A percentile compares a stretch with the other conserved stretches of the same genome.
Evolutionary conservation across 2,329 filamentous ascomycete species (phyloP).

Genomic region (Fusarium sp.): DNA sequence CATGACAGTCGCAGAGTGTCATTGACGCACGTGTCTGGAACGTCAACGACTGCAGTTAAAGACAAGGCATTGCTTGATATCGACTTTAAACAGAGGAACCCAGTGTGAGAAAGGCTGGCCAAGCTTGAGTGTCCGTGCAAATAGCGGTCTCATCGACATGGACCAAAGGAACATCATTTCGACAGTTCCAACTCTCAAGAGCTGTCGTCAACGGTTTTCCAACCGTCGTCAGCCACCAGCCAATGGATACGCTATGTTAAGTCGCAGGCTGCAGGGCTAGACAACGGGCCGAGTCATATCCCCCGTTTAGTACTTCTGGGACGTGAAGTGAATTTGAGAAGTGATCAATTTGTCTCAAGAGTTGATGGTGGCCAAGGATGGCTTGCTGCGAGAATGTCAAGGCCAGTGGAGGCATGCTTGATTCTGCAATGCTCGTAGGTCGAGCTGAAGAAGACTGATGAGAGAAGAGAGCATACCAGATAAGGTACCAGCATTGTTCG

Average conservation of each 20-base stretch:
- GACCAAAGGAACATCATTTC: not conserved
- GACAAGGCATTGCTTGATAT: slow-evolving; percentile 4
- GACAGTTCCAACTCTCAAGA: not conserved
- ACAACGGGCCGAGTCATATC: slow-evolving; percentile 10
- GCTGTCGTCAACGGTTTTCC: not conserved
- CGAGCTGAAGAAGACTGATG: not conserved
- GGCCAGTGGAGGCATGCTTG: not conserved
- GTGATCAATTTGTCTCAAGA: slow-evolving; percentile 1
- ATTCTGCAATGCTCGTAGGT: slow-evolving; percentile 11
- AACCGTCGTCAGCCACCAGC: slow-evolving; percentile 7
- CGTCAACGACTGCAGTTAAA: slow-evolving; percentile 1
- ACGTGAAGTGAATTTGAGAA: not conserved
- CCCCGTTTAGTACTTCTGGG: not conserved
- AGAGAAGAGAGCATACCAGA: slow-evolving; percentile 14
- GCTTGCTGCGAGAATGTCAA: not conserved
- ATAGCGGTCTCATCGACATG: slow-evolving; percentile 18
- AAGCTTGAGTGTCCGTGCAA: not conserved
- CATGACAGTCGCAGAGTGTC: not conserved
- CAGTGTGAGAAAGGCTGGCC: not conserved
- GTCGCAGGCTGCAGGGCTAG: not conserved
- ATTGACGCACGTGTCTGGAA: not conserved
- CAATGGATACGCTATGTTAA: not conserved
- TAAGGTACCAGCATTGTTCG: not conserved
- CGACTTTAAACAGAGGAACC: not conserved
- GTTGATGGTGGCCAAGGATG: not conserved